phyloP scores from a whole-genome alignment of 768 basidiomycete genomes.

The Naematelia aurantialba region DNA sequence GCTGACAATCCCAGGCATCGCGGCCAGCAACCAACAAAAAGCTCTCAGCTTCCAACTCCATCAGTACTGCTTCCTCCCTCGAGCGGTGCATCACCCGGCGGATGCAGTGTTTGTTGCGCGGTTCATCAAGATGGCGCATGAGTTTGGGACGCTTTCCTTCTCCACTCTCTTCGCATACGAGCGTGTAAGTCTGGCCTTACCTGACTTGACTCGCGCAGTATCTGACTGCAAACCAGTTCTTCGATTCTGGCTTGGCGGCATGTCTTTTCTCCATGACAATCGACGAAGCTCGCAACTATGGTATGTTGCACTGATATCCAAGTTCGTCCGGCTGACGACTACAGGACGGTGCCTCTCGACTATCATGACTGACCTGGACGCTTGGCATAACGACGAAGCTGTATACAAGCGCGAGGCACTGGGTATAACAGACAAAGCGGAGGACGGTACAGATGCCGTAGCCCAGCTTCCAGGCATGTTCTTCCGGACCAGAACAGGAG shows the following conservation, averaged over 20 bases:
- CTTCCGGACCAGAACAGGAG: conserved; percentile 52
- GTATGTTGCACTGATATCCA: conserved; percentile 52
- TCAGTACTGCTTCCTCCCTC: conserved; percentile 88
- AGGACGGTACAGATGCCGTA: conserved; percentile 52
- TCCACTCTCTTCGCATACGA: conserved; percentile 80
- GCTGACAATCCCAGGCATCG: conserved; percentile 14
- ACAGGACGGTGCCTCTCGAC: conserved; percentile 81
- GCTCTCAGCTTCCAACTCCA: conserved; percentile 44
- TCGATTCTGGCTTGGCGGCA: conserved; percentile 76
- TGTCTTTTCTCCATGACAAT: conserved; percentile 91
- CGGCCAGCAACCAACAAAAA: conserved; percentile 23
- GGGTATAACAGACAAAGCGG: conserved; percentile 62
- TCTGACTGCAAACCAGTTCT: conserved; percentile 57
- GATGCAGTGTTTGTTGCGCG: conserved; percentile 93
- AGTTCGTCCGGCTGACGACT: neutral
- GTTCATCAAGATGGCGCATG: conserved; percentile 81
- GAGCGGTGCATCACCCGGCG: conserved; percentile 88
- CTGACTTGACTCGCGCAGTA: neutral
- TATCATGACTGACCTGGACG: conserved; percentile 69
- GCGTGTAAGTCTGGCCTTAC: conserved; percentile 56
- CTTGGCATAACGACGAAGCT: conserved; percentile 72
- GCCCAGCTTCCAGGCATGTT: conserved; percentile 69
- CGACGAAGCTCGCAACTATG: conserved; percentile 91
- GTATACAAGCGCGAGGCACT: conserved; percentile 57
- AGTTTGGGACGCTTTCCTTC: conserved; percentile 83